These are phyloP conservation scores for Vararia minispora DNA, from an alignment of 768 basidiomycete genomes.

Conservation along the genomic window DNA sequence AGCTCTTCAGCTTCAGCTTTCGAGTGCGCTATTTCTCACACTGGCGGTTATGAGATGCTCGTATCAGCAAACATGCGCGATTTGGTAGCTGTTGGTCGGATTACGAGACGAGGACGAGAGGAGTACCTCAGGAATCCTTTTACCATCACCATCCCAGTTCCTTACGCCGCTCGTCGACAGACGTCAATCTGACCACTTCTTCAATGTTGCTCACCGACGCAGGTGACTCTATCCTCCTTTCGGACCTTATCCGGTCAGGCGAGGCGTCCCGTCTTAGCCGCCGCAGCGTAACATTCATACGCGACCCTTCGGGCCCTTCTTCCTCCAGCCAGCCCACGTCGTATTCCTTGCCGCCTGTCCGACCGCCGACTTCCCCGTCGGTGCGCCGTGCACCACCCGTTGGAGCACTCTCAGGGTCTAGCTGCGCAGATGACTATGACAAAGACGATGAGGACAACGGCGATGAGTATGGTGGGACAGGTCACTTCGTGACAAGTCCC, in stretches of 20 bases:
- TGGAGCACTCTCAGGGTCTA: too few relatives aligned
- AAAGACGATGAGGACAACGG: constrained; percentile 7
- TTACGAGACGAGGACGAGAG: too few relatives aligned
- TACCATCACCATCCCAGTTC: background rate
- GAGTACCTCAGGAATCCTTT: too few relatives aligned
- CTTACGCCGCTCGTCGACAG: constrained; percentile 13
- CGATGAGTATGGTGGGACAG: constrained; percentile 3
- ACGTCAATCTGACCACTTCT: constrained; percentile 1
- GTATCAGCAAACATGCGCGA: too few relatives aligned
- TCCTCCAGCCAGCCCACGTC: constrained; percentile 1
- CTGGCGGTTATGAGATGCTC: too few relatives aligned
- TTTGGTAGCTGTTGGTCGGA: too few relatives aligned
- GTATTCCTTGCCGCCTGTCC: background rate
- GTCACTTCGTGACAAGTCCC: too few relatives aligned
- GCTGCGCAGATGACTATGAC: too few relatives aligned
- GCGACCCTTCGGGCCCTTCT: constrained; percentile 16
- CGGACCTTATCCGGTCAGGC: constrained; percentile 62
- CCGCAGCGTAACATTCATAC: constrained; percentile 56
- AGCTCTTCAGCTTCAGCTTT: too few relatives aligned
- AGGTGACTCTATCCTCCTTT: constrained; percentile 61
- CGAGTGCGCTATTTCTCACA: too few relatives aligned
- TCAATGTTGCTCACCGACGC: constrained; percentile 39
- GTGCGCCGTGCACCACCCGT: too few relatives aligned
- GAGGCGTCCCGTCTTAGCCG: constrained; percentile 66
- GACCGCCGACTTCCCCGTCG: too few relatives aligned